Base-by-base conservation (phyloP, 176 grass and related monocot species). In the Poa annua region DNA sequence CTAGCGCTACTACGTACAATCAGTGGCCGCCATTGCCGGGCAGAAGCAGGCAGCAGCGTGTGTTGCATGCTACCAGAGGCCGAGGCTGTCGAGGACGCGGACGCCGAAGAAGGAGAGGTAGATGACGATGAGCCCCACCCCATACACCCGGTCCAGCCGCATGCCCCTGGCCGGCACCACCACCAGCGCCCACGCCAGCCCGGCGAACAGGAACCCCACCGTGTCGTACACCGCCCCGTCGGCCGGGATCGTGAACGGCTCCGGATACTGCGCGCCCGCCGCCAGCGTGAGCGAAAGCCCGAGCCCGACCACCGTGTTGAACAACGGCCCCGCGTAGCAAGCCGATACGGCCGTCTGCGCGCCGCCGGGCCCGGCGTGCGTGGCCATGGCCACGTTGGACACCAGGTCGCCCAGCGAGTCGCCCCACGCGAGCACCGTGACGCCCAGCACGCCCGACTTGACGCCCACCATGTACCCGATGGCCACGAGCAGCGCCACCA, bases 371-470 rank as follows among this genome's bases (percentile, higher is more conserved):
- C 90, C 90, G 3, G 92, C 90, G 80, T 91, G 93, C 68, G 64
- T 56, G 7, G 94, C 90, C 88, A 97, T 97, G 0, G 90, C 88
- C 14, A 97, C 88, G 74, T 97, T 90, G 0, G 94, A 91, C 0
- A 94, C 91, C 3, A 97, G 82, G 80, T 97, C 92, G n/a, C 94
- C 94, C 1, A 94, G 89, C 0, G 94, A 97, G 83, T 97, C 91
- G 0, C 94, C 94, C 92, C 94, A 97, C 39, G 94, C 94, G 32
- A 97, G 78, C 75, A 97, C 92, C 32, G 94, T 97, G 36, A 97
- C 71, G 53, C 92, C 92, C 47, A 97, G 79, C 42, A 97, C 89
- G 60, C 86, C 76, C 13, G 94, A 72, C 72, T 86, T 90, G 48
- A 97, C 62, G 6, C 92, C 94, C 0, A 86, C 68, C 38, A 97